Evolutionary conservation across 108 stramenopile species (phyloP).

Genomic region (Nitzschia inconspicua): DNA sequence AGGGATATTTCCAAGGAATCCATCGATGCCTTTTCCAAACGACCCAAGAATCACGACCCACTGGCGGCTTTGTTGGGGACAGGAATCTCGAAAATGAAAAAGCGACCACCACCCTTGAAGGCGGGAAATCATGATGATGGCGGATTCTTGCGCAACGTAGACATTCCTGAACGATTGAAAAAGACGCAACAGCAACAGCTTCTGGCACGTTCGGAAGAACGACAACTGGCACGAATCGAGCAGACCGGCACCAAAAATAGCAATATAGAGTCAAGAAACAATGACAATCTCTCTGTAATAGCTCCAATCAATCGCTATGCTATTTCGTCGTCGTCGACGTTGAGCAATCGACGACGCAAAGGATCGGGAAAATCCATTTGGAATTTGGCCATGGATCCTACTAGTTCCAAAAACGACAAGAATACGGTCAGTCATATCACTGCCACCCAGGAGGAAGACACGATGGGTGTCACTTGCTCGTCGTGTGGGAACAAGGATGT

Average conservation of each 20-base stretch:
- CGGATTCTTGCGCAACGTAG: constrained; percentile 53
- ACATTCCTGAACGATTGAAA: constrained; percentile 46
- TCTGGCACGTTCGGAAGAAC: constrained; percentile 2
- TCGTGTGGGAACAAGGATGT: constrained; percentile 60
- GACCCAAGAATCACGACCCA: constrained; percentile 19
- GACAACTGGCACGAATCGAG: background rate
- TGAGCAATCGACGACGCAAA: constrained; percentile 38
- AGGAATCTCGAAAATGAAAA: constrained; percentile 9
- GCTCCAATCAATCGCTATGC: no score
- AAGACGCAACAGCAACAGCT: constrained; percentile 27
- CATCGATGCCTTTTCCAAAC: constrained; percentile 43
- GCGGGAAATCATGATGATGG: constrained; percentile 39
- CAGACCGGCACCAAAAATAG: background rate
- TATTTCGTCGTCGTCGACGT: background rate
- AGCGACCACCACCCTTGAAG: constrained; percentile 27
- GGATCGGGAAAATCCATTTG: constrained; percentile 50
- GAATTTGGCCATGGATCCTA: constrained; percentile 52
- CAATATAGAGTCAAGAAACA: no score
- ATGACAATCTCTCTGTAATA: no score
- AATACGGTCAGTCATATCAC: background rate
- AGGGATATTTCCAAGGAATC: constrained; percentile 57
- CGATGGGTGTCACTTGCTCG: constrained; percentile 9
- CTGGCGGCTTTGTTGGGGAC: constrained; percentile 14
- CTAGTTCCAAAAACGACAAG: constrained; percentile 3
- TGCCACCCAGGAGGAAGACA: background rate